phyloP scores from a whole-genome alignment of 2,329 filamentous ascomycete species.

The Xylaria sp. region DNA sequence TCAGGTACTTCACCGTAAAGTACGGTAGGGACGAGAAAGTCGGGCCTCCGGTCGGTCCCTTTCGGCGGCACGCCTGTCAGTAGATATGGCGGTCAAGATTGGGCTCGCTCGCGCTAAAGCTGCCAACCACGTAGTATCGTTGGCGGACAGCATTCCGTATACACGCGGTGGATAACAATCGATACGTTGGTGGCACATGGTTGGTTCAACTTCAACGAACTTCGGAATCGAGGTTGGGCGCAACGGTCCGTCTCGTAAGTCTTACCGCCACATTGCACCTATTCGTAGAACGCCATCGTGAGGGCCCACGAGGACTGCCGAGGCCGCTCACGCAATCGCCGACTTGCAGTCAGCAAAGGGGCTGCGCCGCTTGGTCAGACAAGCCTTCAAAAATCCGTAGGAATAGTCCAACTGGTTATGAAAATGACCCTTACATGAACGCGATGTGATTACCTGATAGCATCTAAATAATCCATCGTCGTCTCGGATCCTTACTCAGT shows the following conservation, averaged over 20 bases:
- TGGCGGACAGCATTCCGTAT: constrained; percentile 11
- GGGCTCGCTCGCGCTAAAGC: constrained; percentile 11
- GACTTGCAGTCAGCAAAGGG: constrained; percentile 32
- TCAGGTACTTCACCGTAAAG: constrained; percentile 1
- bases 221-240: constrained; percentile 19
- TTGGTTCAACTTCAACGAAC: constrained; percentile 19
- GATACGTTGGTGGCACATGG: constrained; percentile 11
- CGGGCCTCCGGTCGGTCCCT: constrained; percentile 10
- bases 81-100: constrained; percentile 31
- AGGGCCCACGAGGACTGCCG: neutral
- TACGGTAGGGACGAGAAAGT: neutral
- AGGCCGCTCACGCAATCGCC: constrained; percentile 15
- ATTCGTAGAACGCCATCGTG: neutral
- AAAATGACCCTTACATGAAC: constrained; percentile 25
- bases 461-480: neutral
- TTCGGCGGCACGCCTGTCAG: constrained; percentile 9
- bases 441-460: constrained; percentile 7
- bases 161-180: constrained; percentile 29
- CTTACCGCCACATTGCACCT: constrained; percentile 24
- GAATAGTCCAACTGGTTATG: neutral
- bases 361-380: constrained; percentile 18
- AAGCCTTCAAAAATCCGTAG: constrained; percentile 3
- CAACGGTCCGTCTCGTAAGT: constrained; percentile 32
- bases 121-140: constrained; percentile 23
- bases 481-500: neutral